Conservation (phyloP, 1,139 yeast species). For the Candida sp. region DNA sequence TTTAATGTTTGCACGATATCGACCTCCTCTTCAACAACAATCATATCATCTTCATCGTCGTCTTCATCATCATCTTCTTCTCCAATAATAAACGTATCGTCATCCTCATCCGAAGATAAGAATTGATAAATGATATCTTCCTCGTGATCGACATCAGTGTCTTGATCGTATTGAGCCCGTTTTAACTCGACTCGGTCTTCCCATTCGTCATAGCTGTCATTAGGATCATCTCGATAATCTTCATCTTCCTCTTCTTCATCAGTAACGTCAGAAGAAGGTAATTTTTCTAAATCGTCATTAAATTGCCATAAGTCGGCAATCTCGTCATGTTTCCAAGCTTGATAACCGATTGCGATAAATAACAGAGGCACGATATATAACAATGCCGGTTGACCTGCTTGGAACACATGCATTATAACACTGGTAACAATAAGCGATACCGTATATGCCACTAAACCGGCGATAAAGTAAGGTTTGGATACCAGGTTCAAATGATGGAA, state of each 20-base stretch:
- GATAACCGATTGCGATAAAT: conserved; percentile 24
- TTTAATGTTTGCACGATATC: background rate
- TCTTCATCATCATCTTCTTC: conserved; percentile 9
- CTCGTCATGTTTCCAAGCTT: conserved; percentile 37
- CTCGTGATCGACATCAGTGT: conserved; percentile 13
- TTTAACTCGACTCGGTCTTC: conserved; percentile 17
- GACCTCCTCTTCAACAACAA: conserved; percentile 1
- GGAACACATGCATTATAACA: conserved; percentile 29
- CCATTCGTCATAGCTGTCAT: conserved; percentile 13
- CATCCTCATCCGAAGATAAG: conserved; percentile 11
- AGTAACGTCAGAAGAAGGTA: background rate
- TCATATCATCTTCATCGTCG: conserved; percentile 4
- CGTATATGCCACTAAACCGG: conserved; percentile 41
- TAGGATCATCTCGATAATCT: background rate
- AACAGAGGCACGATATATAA: conserved; percentile 58
- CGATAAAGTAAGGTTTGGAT: conserved; percentile 43
- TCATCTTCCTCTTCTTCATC: conserved; percentile 2
- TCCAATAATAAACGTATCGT: conserved; percentile 15
- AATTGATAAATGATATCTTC: conserved; percentile 8
- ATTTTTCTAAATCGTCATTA: conserved; percentile 3
- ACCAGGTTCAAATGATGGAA: conserved; percentile 39
- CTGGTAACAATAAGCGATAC: conserved; percentile 44
- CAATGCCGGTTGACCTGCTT: conserved; percentile 65
- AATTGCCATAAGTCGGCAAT: conserved; percentile 31
- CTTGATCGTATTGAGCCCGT: conserved; percentile 8